Percentiles rank a stretch among this genome's conserved stretches.
These are phyloP conservation scores for Nepenthes alata DNA, from an alignment of 179 eudicot genomes.

Conservation along the genomic window DNA sequence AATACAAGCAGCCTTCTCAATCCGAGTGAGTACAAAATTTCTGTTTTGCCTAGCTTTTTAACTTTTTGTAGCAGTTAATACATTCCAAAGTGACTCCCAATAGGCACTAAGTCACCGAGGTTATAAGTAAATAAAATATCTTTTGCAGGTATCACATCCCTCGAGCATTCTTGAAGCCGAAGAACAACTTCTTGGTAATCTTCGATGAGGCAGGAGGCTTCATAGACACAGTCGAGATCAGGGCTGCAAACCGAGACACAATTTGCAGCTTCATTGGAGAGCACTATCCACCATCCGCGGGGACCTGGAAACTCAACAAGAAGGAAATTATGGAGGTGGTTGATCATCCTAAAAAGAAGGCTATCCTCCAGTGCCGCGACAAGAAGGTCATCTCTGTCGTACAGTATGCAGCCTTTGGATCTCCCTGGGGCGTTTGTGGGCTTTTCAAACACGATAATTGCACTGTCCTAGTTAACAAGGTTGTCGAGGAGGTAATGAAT, in stretches of 20 bases:
- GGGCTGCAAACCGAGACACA: constrained; percentile 46
- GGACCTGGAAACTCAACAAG: constrained; percentile 37
- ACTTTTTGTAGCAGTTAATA: too few relatives aligned
- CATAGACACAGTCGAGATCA: constrained; percentile 37
- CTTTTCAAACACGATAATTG: constrained; percentile 28
- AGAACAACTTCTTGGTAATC: constrained; percentile 54
- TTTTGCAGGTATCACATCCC: constrained; percentile 73
- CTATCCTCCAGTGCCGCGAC: constrained; percentile 41
- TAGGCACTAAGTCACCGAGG: too few relatives aligned
- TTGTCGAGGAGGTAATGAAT: constrained; percentile 39
- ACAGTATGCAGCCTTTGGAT: constrained; percentile 72
- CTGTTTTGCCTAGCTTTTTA: too few relatives aligned
- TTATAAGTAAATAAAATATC: background rate
- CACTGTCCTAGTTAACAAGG: constrained; percentile 6
- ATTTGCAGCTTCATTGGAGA: constrained; percentile 54
- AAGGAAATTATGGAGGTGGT: constrained; percentile 14
- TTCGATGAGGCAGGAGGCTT: constrained; percentile 67
- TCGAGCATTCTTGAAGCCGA: constrained; percentile 55
- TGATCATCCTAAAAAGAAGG: constrained; percentile 25
- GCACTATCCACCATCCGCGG: constrained; percentile 37
- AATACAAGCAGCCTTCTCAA: constrained; percentile 54
- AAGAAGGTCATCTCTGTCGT: constrained; percentile 31
- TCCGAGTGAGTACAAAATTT: constrained; percentile 44
- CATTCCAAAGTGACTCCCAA: too few relatives aligned
- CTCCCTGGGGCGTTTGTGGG: constrained; percentile 58